Base-by-base conservation (phyloP, 2,329 filamentous ascomycete genomes). In the Venturia effusa region DNA sequence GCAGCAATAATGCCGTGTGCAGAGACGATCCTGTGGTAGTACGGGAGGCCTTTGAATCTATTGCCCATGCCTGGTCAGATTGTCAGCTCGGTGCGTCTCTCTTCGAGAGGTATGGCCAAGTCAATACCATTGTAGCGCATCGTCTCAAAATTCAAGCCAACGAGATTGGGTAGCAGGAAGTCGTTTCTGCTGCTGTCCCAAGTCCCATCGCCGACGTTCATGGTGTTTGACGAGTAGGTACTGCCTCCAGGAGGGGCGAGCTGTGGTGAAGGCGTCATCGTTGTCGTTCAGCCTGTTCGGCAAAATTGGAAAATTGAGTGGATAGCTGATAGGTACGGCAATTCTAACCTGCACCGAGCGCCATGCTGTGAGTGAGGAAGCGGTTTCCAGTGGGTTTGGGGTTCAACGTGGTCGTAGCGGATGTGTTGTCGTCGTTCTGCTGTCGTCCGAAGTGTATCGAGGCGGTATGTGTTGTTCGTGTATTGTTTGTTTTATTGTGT, bases 181-280 rank as follows among this genome's bases (percentile, higher is more conserved):
- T 83, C 86, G 71, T 92, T 90, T 72, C 87, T 87, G 65, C 82
- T 80, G 64, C 88, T 87, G 70, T 92, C 88, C 89, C 90, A 94
- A 40, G 90, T 93, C 27, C 90, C 90, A 72, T 93, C 90, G 67
- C 89, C 89, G 19, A 93, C 89, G 64, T 79, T 81, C 81, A 92
- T 80, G n/a, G 86, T 89, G 71, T 86, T 81, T 61, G 88, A 91
- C 69, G 82, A 81, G 76, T 93, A 93, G 68, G 81, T 84, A 72
- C 85, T 87, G 74, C 85, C 85, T 71, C 89, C 89, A 61, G 89
- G 83, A 68, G 87, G 81, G 68, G 88, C 61, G 22, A 63, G 61
- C 45, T 51, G 41, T 45, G 45, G 41, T 24, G 48, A 40, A 3
- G 51, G 24, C 45, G 51, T 34, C 45, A 40, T 63, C 59, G 24